phyloP scores from a whole-genome alignment of 2,329 filamentous ascomycete species.

The Xylaria multiplex region DNA sequence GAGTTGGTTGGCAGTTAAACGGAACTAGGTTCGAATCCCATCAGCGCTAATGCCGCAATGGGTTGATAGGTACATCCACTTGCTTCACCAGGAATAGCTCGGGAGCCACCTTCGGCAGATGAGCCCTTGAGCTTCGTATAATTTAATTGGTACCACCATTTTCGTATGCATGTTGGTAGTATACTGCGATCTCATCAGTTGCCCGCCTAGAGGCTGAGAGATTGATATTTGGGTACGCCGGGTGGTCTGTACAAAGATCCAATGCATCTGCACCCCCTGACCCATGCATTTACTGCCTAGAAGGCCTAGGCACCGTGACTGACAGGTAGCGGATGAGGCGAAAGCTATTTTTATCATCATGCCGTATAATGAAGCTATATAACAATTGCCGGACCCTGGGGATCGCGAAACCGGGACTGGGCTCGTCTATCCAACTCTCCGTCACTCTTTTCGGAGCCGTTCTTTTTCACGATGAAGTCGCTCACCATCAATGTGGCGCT shows the following conservation, averaged over 20 bases:
- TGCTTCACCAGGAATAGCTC: conserved; percentile 19
- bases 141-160: not conserved
- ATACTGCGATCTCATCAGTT: not conserved
- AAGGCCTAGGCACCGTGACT: not conserved
- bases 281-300: not conserved
- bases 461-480: conserved; percentile 24
- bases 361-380: not conserved
- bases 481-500: conserved; percentile 17
- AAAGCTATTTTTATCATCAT: conserved; percentile 18
- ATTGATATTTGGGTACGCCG: too few relatives aligned
- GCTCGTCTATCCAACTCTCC: conserved; percentile 25
- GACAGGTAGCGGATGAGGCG: not conserved
- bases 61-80: not conserved
- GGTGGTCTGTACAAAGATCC: not conserved
- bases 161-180: not conserved
- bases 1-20: too few relatives aligned
- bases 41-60: not conserved
- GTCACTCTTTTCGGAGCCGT: conserved; percentile 30
- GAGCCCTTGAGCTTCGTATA: conserved; percentile 1
- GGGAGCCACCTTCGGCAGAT: conserved; percentile 4
- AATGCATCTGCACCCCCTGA: too few relatives aligned
- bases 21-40: too few relatives aligned
- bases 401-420: not conserved
- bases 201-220: not conserved
- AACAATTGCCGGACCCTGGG: not conserved